These are phyloP conservation scores for Carex scoparia DNA, from an alignment of 176 grass and related monocot species.

Conservation along the genomic window DNA sequence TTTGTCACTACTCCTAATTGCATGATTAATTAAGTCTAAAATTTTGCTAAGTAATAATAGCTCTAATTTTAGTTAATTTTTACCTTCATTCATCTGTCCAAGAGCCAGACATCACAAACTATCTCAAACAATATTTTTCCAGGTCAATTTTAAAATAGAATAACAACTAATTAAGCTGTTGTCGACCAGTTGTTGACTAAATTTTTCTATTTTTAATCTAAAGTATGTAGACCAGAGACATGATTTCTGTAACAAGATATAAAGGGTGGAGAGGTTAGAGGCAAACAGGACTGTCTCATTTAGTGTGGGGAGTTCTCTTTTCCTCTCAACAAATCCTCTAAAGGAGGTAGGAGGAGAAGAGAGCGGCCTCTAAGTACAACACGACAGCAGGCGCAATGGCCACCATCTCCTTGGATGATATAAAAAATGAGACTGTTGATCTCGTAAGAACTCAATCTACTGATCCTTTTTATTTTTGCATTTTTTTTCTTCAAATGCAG, in stretches of 20 bases:
- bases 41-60: background rate
- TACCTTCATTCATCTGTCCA: background rate
- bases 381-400: background rate
- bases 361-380: background rate
- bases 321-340: background rate
- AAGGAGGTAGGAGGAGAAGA: background rate
- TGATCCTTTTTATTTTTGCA: background rate
- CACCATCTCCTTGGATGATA: slow-evolving; percentile 34
- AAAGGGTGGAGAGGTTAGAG: slow-evolving; percentile 1
- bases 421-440: slow-evolving; percentile 42
- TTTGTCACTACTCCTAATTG: background rate
- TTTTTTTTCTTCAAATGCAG: background rate
- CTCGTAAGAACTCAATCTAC: slow-evolving; percentile 21
- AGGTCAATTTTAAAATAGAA: background rate
- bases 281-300: background rate
- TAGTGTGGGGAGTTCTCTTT: background rate
- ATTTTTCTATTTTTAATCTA: slow-evolving; percentile 3
- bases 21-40: background rate
- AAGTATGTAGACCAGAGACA: background rate
- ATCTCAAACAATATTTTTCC: background rate
- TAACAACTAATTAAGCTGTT: background rate
- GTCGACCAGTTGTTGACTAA: background rate
- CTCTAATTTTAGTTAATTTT: background rate
- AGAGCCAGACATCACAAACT: too few species aligned
- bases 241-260: background rate